Evolutionary conservation across 1,139 yeast species (phyloP), one percentile per base, ranked within the genome.

Genomic region (Candida smagusa): DNA sequence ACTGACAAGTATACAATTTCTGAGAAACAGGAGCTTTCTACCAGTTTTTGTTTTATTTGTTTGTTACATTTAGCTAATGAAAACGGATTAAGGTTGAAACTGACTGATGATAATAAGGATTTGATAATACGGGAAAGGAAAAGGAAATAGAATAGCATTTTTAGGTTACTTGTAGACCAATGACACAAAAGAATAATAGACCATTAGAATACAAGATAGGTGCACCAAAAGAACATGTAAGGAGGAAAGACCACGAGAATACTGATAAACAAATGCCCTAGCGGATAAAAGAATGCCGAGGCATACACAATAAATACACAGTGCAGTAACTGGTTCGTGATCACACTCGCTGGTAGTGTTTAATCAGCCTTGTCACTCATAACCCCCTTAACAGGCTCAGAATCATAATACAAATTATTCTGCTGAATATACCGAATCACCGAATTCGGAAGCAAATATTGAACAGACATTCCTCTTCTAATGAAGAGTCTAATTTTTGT

Each of bases 381-480:
- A 9, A 90, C 97, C 63, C 85, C 90, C 61, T 89, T 88, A 32
- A 90, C 97, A 1, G 97, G 97, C 61, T 90, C 97, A 11, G 87
- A 77, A 49, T 88, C 96, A 54, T 84, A 78, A 59, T 92, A 92
- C 37, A 92, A 72, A 26, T 84, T 82, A 58, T 92, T 92, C 56
- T 92, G 96, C 59, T 89, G 95, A 44, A 92, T 90, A 56, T 92
- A 92, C 50, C 97, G 74, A 41, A 94, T 92, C 34, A 94, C 98
- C 30, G 94, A 81, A 59, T 92, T 92, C 1, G 99, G 99, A 47
- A 92, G 69, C 46, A 92, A 68, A 56, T 92, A 92, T 57, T 92
- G 98, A 19, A 92, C 97, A 43, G 95, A 84, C 98, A 94, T 92
- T 9, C 95, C 95, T 49, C 98, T 76, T 54, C 98, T 76, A 31